Percentiles rank a stretch among this genome's conserved stretches.
Conservation (phyloP, 345 rosid genomes). For the Gossypium arboreum region DNA sequence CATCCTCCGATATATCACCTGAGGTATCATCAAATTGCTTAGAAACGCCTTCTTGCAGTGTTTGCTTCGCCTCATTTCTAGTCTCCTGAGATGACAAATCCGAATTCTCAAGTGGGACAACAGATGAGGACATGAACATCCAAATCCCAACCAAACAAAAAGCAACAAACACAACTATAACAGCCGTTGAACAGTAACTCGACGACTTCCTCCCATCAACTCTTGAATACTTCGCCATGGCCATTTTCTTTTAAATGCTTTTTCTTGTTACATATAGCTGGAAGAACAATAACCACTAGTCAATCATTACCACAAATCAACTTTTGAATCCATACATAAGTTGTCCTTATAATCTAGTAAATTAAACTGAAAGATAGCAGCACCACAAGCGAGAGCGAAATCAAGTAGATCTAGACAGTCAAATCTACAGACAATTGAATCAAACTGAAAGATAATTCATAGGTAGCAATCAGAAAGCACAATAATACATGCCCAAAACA, state of each 20-base stretch:
- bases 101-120: slow-evolving; percentile 40
- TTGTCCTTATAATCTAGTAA: background rate
- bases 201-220: slow-evolving; percentile 64
- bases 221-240: slow-evolving; percentile 55
- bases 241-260: slow-evolving; percentile 37
- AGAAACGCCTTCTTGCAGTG: slow-evolving; percentile 19
- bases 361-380: background rate
- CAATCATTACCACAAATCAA: slow-evolving; percentile 9
- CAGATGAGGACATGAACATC: slow-evolving; percentile 76
- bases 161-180: slow-evolving; percentile 53
- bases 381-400: background rate
- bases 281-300: slow-evolving; percentile 12
- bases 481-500: background rate
- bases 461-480: background rate
- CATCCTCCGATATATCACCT: slow-evolving; percentile 35
- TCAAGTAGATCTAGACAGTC: background rate
- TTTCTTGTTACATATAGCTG: slow-evolving; percentile 25
- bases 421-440: background rate
- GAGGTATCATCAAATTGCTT: slow-evolving; percentile 28
- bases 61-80: slow-evolving; percentile 29
- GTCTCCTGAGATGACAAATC: slow-evolving; percentile 33
- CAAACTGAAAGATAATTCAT: background rate
- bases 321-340: background rate
- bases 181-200: slow-evolving; percentile 57
- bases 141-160: slow-evolving; percentile 77